These are phyloP conservation scores for Alloteropsis angusta DNA, from an alignment of 202 grass and related monocot genomes.

Conservation along the genomic window DNA sequence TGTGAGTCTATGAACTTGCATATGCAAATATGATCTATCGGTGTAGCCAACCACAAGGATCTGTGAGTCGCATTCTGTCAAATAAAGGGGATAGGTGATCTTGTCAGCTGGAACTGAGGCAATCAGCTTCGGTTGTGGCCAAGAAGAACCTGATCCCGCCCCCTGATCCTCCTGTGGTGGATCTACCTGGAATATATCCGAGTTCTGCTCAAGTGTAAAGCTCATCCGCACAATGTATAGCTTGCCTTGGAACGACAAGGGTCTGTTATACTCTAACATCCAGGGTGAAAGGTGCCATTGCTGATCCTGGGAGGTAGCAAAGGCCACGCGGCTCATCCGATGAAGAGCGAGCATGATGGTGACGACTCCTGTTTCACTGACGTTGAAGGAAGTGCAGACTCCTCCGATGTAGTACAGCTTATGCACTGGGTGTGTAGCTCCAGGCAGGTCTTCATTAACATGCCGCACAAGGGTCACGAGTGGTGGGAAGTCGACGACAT, in stretches of 20 bases:
- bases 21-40: neutral
- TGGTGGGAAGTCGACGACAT: neutral
- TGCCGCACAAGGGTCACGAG: neutral
- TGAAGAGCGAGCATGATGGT: neutral
- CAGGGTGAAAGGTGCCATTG: neutral
- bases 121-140: neutral
- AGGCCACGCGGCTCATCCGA: neutral
- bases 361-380: neutral
- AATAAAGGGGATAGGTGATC: neutral
- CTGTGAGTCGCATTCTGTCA: neutral
- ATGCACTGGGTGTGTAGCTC: neutral
- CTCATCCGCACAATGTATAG: neutral
- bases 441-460: neutral
- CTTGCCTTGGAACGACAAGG: neutral
- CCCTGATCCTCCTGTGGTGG: neutral
- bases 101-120: neutral
- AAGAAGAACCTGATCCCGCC: neutral
- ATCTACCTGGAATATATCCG: neutral
- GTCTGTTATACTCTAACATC: neutral
- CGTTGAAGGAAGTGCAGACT: neutral
- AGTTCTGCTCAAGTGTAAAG: neutral
- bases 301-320: neutral
- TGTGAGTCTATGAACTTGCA: no score
- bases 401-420: neutral
- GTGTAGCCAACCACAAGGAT: constrained; percentile 9